phyloP scores from a whole-genome alignment of 257 asterid species.

The Cynanchum wilfordii region DNA sequence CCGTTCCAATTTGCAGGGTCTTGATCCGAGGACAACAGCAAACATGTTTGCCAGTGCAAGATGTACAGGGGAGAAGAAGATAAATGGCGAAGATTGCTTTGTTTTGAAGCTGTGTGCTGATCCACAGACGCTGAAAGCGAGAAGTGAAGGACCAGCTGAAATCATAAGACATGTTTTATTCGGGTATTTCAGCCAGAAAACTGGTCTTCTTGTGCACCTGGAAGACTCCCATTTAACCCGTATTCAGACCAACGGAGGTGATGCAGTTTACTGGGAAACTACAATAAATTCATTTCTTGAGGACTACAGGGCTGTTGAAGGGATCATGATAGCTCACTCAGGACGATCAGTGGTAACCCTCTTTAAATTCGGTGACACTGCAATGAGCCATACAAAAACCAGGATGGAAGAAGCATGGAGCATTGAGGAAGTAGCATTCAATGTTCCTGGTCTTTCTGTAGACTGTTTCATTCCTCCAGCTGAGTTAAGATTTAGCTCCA shows the following conservation, averaged over 20 bases:
- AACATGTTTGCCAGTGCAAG: conserved; percentile 60
- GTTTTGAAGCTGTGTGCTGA: conserved; percentile 58
- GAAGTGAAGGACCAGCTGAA: conserved; percentile 81
- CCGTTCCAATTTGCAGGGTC: conserved; percentile 41
- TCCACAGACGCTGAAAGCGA: conserved; percentile 58
- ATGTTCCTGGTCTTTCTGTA: conserved; percentile 54
- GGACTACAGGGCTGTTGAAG: conserved; percentile 65
- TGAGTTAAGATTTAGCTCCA: conserved; percentile 46
- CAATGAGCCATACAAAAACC: conserved; percentile 74
- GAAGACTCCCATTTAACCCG: conserved; percentile 80
- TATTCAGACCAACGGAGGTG: conserved; percentile 58
- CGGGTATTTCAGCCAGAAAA: conserved; percentile 78
- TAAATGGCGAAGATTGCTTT: conserved; percentile 73
- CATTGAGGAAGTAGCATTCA: conserved; percentile 65
- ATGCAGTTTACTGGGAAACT: conserved; percentile 70
- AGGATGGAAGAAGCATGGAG: conserved; percentile 79
- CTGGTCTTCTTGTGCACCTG: conserved; percentile 73
- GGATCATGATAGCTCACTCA: conserved; percentile 74
- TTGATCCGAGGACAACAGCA: conserved; percentile 69
- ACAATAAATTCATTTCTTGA: conserved; percentile 64
- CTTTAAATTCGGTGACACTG: conserved; percentile 67
- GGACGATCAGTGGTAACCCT: conserved; percentile 70
- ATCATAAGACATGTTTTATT: conserved; percentile 60
- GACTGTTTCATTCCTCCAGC: conserved; percentile 79
- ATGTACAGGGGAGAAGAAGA: conserved; percentile 65